Base-by-base conservation (phyloP, 306 rosid species). In the Gastrolobium villosum region DNA sequence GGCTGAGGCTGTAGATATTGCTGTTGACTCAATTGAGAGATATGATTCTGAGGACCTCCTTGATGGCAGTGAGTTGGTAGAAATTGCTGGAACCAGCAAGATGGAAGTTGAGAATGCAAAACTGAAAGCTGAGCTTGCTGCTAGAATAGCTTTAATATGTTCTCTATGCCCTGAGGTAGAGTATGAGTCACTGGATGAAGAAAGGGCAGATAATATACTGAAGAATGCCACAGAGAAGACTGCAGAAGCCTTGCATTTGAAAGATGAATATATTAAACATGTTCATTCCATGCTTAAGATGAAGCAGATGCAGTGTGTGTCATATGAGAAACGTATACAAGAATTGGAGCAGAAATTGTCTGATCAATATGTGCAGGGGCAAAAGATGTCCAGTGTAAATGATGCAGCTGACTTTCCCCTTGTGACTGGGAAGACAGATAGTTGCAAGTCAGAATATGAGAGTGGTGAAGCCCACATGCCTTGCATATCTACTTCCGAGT, bases 61-160 rank as follows among this genome's bases (percentile, higher is more conserved):
- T 66, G 96, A 93, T 81, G 88, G 85, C 65, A 85, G 89, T 79
- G 99, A 84, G 76, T 81, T 96, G 87, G 81, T 93, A 45, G 99
- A 96, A 88, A 90, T 96, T 78, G 93, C 96, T 74, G 99, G 99
- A 72, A 96, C 99, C 62, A 85, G 92, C 87, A 93, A 86, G 88
- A 28, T 96, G 92, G 99, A 96, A 78, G 99, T 96, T 85, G 98
- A 93, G 81, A 96, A 96, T 88, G 99, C 99, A 70, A 93, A 93
- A 86, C 84, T 96, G 86, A 96, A 93, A 88, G 99, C 99, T 67
- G 99, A 96, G 10, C 98, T 96, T 81, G 99, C 99, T 83, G 64
- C 94, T 77, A 91, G 89, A 44, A 90, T 91, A 76, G 99, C 98
- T 14, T 69, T 91, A 34, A 81, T 87, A 28, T 96, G 99, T 88